A percentile compares a stretch with the other conserved stretches of the same genome.
phyloP scores from a whole-genome alignment of 208 protist genomes.

The Crithidia acanthocephali region DNA sequence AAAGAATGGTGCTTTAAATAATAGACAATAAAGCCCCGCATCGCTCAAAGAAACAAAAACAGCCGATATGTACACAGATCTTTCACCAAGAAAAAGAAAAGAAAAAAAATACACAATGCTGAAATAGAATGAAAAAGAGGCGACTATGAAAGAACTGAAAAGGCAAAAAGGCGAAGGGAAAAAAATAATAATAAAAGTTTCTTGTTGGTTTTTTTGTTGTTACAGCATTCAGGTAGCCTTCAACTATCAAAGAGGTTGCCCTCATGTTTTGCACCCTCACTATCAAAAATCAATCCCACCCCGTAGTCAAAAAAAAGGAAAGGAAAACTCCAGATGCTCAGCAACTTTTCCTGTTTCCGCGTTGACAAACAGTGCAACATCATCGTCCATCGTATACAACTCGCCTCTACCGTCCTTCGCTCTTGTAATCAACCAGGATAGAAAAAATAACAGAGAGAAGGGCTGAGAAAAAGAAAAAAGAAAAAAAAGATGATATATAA shows the following conservation, averaged over 20 bases:
- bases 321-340: too few relatives aligned
- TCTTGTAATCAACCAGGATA: background rate
- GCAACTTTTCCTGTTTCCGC: background rate
- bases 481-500: background rate
- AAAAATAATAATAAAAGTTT: background rate
- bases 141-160: slow-evolving; percentile 13
- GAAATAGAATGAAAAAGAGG: background rate
- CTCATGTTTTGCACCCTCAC: too few relatives aligned
- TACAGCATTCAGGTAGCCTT: too few relatives aligned
- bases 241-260: too few relatives aligned
- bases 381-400: background rate
- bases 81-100: background rate
- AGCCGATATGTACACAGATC: too few relatives aligned
- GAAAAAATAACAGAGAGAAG: slow-evolving; percentile 14
- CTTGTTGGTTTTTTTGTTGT: too few relatives aligned
- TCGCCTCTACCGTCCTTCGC: slow-evolving; percentile 14
- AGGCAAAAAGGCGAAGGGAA: slow-evolving; percentile 3
- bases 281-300: too few relatives aligned
- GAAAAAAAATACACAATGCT: background rate
- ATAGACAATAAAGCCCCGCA: too few relatives aligned
- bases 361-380: background rate
- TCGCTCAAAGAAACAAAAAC: too few relatives aligned
- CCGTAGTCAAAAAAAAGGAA: too few relatives aligned
- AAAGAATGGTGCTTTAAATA: too few relatives aligned
- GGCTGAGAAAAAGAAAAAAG: background rate